Evolutionary conservation across 2,329 filamentous ascomycete genomes (phyloP), one percentile per base, ranked within the genome.

Genomic region (Neodidymelliopsis sp.): DNA sequence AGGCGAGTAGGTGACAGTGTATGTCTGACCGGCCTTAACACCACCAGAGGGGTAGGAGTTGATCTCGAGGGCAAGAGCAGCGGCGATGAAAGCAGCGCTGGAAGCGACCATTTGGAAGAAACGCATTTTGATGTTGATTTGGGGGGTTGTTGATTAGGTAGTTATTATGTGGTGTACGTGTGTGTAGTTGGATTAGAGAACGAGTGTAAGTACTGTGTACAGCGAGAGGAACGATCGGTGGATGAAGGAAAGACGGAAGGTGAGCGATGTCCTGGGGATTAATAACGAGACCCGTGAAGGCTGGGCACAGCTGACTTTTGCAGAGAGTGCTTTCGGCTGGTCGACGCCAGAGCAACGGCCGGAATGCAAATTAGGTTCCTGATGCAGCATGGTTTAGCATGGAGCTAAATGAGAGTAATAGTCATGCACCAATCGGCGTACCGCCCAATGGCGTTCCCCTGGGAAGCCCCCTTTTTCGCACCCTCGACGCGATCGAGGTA

Each of bases 1-100:
- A 35, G 73, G 75, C 47, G 78, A 63, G 78, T 80, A 84, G 42
- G 72, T 77, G 38, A 84, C 65, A 11, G 70, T 78, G 53, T 75
- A 72, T 20, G 75, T 72, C 60, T 81, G 63, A 36, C 83, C 83
- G 43, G 77, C 76, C 37, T 73, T 63, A 42, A 84, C 71, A 36
- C 73, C 66, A 22, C 67, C 66, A 8, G 81, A 79, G 60, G 79
- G 78, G 31, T 75, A 72, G 11, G 36, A n/a, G 54, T 81, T 83
- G 73, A 85, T 54, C 47, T 60, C 54, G 28, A 72, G 74, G 34
- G 81, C 82, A 43, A 78, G 64, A 43, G 75, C 78, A 51, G 62
- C 54, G 48, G 69, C 65, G 43, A 67, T 57, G 43, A 73, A 60
- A 59, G 71, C 71, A 53, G 70, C 63, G 63, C 65, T 63, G 60